Percentiles rank a stretch among this genome's conserved stretches.
These are phyloP conservation scores for Fusarium xyrophilum DNA, from an alignment of 2,329 filamentous ascomycete genomes.

Conservation along the genomic window DNA sequence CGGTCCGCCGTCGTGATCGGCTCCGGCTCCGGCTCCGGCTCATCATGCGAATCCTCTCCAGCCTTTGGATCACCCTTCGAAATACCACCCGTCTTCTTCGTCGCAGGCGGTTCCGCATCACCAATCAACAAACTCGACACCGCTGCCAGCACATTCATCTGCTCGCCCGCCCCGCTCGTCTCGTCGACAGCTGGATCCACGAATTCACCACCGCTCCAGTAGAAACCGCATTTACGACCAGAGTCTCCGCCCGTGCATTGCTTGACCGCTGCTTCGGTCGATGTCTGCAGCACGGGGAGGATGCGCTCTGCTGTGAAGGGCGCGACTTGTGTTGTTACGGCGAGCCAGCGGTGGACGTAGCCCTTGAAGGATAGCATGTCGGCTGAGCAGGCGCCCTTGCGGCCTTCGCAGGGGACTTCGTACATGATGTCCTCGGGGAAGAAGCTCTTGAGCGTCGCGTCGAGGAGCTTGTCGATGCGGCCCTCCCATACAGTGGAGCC, in stretches of 20 bases:
- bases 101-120: conserved; percentile 51
- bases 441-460: conserved; percentile 57
- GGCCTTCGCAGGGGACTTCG: conserved; percentile 70
- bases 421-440: conserved; percentile 66
- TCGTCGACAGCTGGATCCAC: conserved; percentile 58
- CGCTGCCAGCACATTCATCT: conserved; percentile 64
- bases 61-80: conserved; percentile 53
- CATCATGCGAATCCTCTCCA: conserved; percentile 46
- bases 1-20: conserved; percentile 54
- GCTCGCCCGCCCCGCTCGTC: conserved; percentile 64
- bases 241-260: conserved; percentile 67
- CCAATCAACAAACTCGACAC: conserved; percentile 59
- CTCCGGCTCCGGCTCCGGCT: conserved; percentile 26
- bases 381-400: conserved; percentile 64
- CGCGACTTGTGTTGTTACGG: conserved; percentile 66
- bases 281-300: conserved; percentile 63
- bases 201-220: conserved; percentile 61
- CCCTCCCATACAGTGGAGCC: conserved; percentile 61
- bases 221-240: conserved; percentile 68
- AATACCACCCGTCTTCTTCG: conserved; percentile 58
- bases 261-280: conserved; percentile 64
- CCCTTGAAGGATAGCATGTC: conserved; percentile 80
- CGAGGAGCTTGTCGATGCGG: conserved; percentile 62
- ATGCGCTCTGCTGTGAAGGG: conserved; percentile 64
- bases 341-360: conserved; percentile 71